Base-by-base conservation (phyloP, 768 basidiomycete genomes). In the Trichaptum fuscoviolaceum region DNA sequence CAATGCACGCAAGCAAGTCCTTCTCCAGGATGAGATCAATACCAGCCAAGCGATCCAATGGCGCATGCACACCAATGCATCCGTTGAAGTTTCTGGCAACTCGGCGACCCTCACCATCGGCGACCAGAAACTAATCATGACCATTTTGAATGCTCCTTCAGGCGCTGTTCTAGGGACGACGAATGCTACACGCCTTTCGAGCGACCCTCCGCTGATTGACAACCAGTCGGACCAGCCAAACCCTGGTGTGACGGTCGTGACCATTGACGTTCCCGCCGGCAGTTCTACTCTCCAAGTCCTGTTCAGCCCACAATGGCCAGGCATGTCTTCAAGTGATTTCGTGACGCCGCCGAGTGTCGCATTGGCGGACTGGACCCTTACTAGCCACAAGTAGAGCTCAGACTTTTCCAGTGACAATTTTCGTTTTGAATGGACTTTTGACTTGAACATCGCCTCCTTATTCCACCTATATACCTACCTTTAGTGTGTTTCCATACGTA, bases 21-120 rank as follows among this genome's bases (percentile, higher is more conserved):
- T 99, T 18, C 75, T 99, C 60, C 96, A 96, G 76, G 96, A 98
- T 77, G 97, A 99, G 73, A 88, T 98, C 73, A 82, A 77, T 20
- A 79, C 87, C 1, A 76, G 82, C 35, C 80, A 75, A 7, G 70
- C 81, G 24, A 75, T 97, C 60, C 85, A 89, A 79, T 97, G 96
- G 96, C 88, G 94, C 61, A 92, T 93, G 83, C 95, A 99, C 77
- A 98, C 96, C 66, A 99, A 99, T 77, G 96, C 96, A 12, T 93
- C 94, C 3, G 76, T 93, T 42, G 71, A 75, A 65, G 72, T 77
- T 64, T 77, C 75, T 64, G 87, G 89, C 35, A 85, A 83, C 4
- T 84, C 88, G 0, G 96, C 95, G 0, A 93, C 89, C 3, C 80
- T 99, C 68, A 79, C 77, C 7, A 84, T 96, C 63, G 91, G 84